Conservation (phyloP, 2,329 filamentous ascomycete species). For the Ilyonectria mors-panacis region DNA sequence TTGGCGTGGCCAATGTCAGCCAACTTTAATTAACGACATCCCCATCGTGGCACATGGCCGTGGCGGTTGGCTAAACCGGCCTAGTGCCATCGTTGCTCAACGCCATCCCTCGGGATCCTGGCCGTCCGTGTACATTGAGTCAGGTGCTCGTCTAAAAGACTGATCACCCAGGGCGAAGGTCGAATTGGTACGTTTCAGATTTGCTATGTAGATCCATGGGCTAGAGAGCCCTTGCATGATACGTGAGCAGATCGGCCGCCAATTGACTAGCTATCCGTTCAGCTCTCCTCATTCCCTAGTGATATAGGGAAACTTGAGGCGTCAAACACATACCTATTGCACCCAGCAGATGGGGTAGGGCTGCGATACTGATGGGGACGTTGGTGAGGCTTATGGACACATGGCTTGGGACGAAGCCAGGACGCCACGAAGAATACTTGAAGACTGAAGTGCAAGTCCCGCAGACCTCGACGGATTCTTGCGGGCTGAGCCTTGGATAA, state of each 20-base stretch:
- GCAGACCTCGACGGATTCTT: constrained; percentile 17
- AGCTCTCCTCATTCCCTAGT: constrained; percentile 6
- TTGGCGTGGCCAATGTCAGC: constrained; percentile 26
- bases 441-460: neutral
- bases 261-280: constrained; percentile 20
- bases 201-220: constrained; percentile 17
- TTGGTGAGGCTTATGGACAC: neutral
- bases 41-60: constrained; percentile 29
- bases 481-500: constrained; percentile 24
- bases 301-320: constrained; percentile 9
- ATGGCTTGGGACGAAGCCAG: too few relatives aligned
- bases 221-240: constrained; percentile 24
- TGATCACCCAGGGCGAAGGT: constrained; percentile 10
- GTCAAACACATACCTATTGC: constrained; percentile 15
- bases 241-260: constrained; percentile 1
- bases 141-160: constrained; percentile 14
- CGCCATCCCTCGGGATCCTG: constrained; percentile 1
- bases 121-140: constrained; percentile 21
- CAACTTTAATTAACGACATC: constrained; percentile 33
- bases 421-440: constrained; percentile 12
- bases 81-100: constrained; percentile 25
- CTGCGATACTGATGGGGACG: neutral
- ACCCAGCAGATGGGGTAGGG: neutral
- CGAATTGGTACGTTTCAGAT: constrained; percentile 30
- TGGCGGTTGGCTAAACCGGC: constrained; percentile 24